Evolutionary conservation across 768 basidiomycete species (phyloP).

Genomic region (Collybia mongolica): DNA sequence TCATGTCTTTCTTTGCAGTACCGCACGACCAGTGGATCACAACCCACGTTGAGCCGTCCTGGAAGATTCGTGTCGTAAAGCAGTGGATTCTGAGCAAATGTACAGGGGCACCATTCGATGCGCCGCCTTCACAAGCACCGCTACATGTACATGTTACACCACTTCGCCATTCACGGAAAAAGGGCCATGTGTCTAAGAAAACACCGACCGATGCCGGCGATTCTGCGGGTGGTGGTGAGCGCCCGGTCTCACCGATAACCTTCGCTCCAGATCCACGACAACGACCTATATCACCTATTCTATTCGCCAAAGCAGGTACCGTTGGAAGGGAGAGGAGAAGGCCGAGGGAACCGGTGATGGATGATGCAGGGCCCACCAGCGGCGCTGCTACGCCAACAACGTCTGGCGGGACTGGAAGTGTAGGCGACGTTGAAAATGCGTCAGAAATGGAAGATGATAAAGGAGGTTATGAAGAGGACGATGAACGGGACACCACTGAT

Average conservation of each 20-base stretch:
- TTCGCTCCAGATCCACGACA: constrained; percentile 52
- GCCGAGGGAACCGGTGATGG: no score
- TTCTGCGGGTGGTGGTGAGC: constrained; percentile 11
- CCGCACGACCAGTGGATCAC: constrained; percentile 77
- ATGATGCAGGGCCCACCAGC: background rate
- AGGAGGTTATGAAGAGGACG: constrained; percentile 30
- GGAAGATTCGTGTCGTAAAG: constrained; percentile 65
- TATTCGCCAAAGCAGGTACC: constrained; percentile 30
- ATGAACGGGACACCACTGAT: constrained; percentile 26
- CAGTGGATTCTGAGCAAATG: constrained; percentile 61
- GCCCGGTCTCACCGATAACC: constrained; percentile 66
- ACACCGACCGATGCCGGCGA: constrained; percentile 3
- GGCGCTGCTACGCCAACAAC: background rate
- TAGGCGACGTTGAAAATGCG: no score
- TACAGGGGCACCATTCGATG: constrained; percentile 33
- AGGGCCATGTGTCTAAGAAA: constrained; percentile 1
- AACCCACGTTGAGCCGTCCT: constrained; percentile 61
- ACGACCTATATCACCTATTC: constrained; percentile 41
- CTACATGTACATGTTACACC: constrained; percentile 8
- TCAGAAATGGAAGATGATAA: constrained; percentile 7
- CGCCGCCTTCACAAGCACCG: constrained; percentile 14
- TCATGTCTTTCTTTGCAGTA: constrained; percentile 35
- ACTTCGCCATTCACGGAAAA: constrained; percentile 5
- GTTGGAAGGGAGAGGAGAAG: constrained; percentile 3
- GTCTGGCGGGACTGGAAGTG: no score